Evolutionary conservation across 345 rosid species (phyloP), one percentile per base, ranked within the genome.

Genomic region (Turritis glabra): DNA sequence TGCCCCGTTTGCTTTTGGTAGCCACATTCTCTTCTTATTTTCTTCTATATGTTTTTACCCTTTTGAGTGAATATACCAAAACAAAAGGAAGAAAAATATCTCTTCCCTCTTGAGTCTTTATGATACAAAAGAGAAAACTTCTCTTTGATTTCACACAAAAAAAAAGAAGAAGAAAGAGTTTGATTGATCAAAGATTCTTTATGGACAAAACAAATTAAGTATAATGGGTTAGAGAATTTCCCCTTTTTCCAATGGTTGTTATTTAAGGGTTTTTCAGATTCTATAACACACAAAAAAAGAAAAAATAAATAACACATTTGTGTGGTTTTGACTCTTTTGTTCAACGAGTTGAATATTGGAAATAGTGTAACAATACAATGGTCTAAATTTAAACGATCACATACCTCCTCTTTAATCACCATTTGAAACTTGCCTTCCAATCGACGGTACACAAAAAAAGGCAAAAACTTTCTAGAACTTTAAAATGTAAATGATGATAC

Each of bases 11-110:
- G 66, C 73, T 55, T 75, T 83, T 56, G 82, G 82, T 32, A 61
- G 67, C 86, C 86, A 83, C 86, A 83, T 83, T 79, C 12, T 46
- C 15, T 12, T 17, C 2, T 27, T 64, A 15, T 19, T 46, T 47
- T 60, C 47, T 14, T 41, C 46, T 41, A 4, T 35, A 4, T 33
- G 15, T 7, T 26, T 5, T 64, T 26, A 11, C 32, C 12, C 32
- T 33, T 21, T 32, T 50, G 7, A 19, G 4, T 8, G 8, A 32
- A 30, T 6, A 7, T 32, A 7, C 35, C 35, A 32, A 32, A 32
- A 1, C 3, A 52, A 1, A 54, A 55, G 57, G 50, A 44, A 33
- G 33, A 5, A 23, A 65, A 33, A 21, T 0, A 19, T 22, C 12
- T 27, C 2, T 13, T 41, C 38, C 40, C 65, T 33, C 59, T 55